phyloP scores from a whole-genome alignment of 345 rosid genomes.

The Anastatica hierochuntica region DNA sequence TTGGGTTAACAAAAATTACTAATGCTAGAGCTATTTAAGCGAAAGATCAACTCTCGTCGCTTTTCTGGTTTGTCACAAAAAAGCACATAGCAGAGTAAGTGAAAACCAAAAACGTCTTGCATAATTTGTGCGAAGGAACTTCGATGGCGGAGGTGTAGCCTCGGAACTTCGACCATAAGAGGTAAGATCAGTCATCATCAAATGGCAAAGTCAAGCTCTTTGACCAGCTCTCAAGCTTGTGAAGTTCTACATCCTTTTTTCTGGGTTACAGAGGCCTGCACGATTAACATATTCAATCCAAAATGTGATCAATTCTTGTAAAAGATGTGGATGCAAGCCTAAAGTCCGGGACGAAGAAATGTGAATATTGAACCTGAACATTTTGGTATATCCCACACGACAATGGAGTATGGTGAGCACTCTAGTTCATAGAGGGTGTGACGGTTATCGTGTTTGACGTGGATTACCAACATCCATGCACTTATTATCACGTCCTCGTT shows the following conservation, averaged over 20 bases:
- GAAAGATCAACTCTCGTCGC: too few relatives aligned
- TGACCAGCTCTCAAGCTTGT: conserved; percentile 61
- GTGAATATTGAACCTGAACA: conserved; percentile 98
- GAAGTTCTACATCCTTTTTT: conserved; percentile 71
- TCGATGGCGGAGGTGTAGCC: too few relatives aligned
- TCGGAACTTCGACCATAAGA: too few relatives aligned
- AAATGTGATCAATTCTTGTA: too few relatives aligned
- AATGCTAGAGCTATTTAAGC: too few relatives aligned
- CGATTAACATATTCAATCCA: neutral
- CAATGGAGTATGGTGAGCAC: conserved; percentile 58
- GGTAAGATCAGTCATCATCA: conserved; percentile 57
- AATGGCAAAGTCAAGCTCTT: conserved; percentile 56
- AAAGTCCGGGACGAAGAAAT: too few relatives aligned
- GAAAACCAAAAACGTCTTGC: too few relatives aligned
- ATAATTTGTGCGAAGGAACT: too few relatives aligned
- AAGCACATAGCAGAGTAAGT: too few relatives aligned
- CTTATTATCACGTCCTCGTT: conserved; percentile 94
- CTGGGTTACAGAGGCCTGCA: conserved; percentile 82
- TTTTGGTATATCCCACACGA: conserved; percentile 92
- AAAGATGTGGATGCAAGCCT: too few relatives aligned
- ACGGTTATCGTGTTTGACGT: conserved; percentile 75
- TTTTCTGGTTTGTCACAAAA: too few relatives aligned
- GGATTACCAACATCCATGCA: conserved; percentile 98
- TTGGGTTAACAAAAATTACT: too few relatives aligned
- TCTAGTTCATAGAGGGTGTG: conserved; percentile 51